Evolutionary conservation across 2,329 filamentous ascomycete species (phyloP).

Genomic region (Ophiocordyceps camponoti-leonardi): DNA sequence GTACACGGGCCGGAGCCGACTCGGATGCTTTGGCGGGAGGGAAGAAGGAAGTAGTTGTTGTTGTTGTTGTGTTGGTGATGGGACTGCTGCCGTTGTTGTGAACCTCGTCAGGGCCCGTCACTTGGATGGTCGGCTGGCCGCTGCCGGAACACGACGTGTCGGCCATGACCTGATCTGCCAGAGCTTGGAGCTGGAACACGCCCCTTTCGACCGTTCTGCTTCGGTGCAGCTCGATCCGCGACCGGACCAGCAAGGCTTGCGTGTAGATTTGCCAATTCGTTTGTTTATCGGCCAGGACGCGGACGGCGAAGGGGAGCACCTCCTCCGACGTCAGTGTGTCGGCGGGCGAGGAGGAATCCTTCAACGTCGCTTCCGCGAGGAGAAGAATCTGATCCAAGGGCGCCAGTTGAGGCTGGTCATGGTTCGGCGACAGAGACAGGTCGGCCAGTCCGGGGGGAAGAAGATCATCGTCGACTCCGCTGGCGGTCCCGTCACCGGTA

Average conservation of each 20-base stretch:
- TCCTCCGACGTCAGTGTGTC: constrained; percentile 86
- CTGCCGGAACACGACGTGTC: constrained; percentile 41
- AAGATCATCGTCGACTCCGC: constrained; percentile 14
- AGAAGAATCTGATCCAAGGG: constrained; percentile 83
- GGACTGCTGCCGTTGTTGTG: constrained; percentile 8
- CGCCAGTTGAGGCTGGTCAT: constrained; percentile 72
- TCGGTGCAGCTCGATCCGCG: constrained; percentile 73
- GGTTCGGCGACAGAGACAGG: constrained; percentile 56
- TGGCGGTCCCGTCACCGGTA: constrained; percentile 23
- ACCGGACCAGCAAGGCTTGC: constrained; percentile 76
- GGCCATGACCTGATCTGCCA: constrained; percentile 87
- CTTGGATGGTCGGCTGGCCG: constrained; percentile 11
- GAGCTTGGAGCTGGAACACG: constrained; percentile 79
- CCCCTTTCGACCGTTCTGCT: constrained; percentile 80
- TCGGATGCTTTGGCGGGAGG: constrained; percentile 60
- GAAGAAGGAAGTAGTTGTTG: constrained; percentile 63
- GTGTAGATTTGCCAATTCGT: constrained; percentile 98
- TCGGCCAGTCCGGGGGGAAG: constrained; percentile 45
- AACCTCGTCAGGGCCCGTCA: constrained; percentile 8
- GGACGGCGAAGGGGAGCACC: constrained; percentile 74
- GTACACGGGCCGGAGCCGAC: constrained; percentile 57
- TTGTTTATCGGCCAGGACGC: constrained; percentile 73
- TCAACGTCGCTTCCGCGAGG: constrained; percentile 73
- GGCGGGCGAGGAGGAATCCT: constrained; percentile 67
- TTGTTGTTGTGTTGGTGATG: too few relatives aligned